Evolutionary conservation across 495 filamentous ascomycete species (phyloP), one percentile per base, ranked within the genome.

Genomic region (Peziza echinospora): DNA sequence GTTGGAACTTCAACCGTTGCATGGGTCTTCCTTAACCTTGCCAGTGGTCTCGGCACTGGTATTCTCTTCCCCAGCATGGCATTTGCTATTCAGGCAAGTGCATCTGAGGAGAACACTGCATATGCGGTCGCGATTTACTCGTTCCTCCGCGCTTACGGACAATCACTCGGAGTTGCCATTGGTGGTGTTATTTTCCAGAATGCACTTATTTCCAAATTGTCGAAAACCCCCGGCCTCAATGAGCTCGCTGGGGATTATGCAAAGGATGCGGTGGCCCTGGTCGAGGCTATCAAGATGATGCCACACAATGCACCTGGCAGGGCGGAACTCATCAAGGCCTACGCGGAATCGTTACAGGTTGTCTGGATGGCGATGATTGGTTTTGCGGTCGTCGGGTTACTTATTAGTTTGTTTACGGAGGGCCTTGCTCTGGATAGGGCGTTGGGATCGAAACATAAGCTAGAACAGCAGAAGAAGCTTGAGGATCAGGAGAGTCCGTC

Each of bases 131-230:
- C 68, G 46, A 68, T 79, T 50, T 74, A 71, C 48, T 64, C 64
- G 24, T 74, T 80, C 52, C 62, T 73, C 47, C 67, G 75, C 13
- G 66, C 69, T 0, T 68, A 75, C 54, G 79, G 77, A 2, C 64
- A 65, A 50, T 55, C 56, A 6, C 51, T 69, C 26, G 66, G 66
- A 16, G 60, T 69, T 9, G 73, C 71, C 1, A 63, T 78, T 49
- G 63, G 67, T 5, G 69, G 67, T 2, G 65, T 68, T 13, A 60
- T 69, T 23, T 80, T 80, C 58, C 72, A 78, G 55, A 77, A 77
- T 40, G 64, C 64, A 25, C 70, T 80, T 62, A 60, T 61, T 19
- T 37, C 44, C 1, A 70, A 71, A 24, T 47, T 80, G 1, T 28
- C 54, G 5, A 51, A 47, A 9, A 65, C 71, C 19, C 54, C 65